Conservation (phyloP, 495 filamentous ascomycete species). For the Cercophora sp. region DNA sequence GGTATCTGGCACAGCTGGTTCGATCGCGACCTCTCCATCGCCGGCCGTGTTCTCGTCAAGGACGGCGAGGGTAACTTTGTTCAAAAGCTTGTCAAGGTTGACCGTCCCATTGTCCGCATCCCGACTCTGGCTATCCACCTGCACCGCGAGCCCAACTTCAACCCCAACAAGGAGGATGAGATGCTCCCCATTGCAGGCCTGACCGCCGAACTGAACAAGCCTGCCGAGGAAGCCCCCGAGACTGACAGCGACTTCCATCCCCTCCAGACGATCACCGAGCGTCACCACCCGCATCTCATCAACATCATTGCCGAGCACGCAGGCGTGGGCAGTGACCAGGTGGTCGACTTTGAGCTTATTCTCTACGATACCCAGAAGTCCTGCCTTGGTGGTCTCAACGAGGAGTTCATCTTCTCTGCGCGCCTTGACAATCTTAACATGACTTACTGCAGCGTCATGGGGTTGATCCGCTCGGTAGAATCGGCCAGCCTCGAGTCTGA, state of each 20-base stretch:
- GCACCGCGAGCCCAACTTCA: constrained; percentile 75
- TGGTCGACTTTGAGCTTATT: constrained; percentile 92
- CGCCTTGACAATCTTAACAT: constrained; percentile 93
- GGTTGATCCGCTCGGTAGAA: constrained; percentile 75
- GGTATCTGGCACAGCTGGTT: constrained; percentile 87
- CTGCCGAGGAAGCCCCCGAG: constrained; percentile 31
- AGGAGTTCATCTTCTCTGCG: constrained; percentile 91
- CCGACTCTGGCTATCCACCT: constrained; percentile 93
- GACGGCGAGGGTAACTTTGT: constrained; percentile 68
- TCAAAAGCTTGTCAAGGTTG: constrained; percentile 85
- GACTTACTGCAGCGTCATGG: constrained; percentile 82
- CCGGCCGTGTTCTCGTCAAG: constrained; percentile 81
- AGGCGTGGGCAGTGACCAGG: constrained; percentile 59
- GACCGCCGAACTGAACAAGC: constrained; percentile 77
- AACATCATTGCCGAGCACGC: constrained; percentile 80
- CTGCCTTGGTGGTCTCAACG: constrained; percentile 80
- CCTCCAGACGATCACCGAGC: constrained; percentile 69
- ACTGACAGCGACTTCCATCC: constrained; percentile 60
- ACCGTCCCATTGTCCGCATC: constrained; percentile 85
- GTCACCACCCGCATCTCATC: constrained; percentile 85
- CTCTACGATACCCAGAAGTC: constrained; percentile 93
- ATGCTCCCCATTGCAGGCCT: constrained; percentile 90
- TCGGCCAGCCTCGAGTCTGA: constrained; percentile 65
- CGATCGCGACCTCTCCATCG: constrained; percentile 88
- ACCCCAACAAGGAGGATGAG: constrained; percentile 96